Evolutionary conservation across 1,284 basidiomycete genomes (phyloP), one percentile per base, ranked within the genome.

Genomic region (Phylloboletellus chloephorus): DNA sequence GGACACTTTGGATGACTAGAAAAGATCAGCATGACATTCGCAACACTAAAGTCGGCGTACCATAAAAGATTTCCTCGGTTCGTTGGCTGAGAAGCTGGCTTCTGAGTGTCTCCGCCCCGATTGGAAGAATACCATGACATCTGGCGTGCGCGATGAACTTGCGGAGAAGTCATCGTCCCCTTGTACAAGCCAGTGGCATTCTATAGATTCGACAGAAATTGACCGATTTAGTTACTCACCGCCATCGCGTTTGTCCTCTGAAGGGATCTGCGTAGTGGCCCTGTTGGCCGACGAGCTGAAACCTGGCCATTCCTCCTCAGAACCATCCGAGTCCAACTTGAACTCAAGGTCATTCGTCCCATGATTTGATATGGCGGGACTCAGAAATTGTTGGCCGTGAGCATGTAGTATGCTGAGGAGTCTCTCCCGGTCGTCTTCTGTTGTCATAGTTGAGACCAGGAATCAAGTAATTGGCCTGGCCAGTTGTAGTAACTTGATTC

Each of bases 1-100:
- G 11, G 74, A 71, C 13, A 86, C 74, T 65, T 82, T 88, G 15
- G 86, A 84, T 2, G 87, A 89, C 87, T 88, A 51, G 28, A 22
- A 15, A 43, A 44, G 33, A 31, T 41, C 5, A 35, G 37, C 13
- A 39, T 5, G 24, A 24, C 16, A 12, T 40, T 31, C 35, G 26
- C 8, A 47, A 46, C 13, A 25, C 7, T 2, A 24, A 41, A 35
- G 9, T 9, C 7, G 3, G 10, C 17, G 19, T 67, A 85, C 85
- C 84, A 88, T 88, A 55, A 88, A 88, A 1, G 77, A 71, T 57
- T 73, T 83, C 61, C 67, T 72, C 35, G 72, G 68, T 5, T 66
- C 61, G 57, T 71, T 78, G 9, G 63, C 60, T 7, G 58, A 52
- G 29, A 47, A 34, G 31, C 55, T 48, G 8, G 50, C 40, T 20